A percentile compares a stretch with the other conserved stretches of the same genome.
Evolutionary conservation across 768 basidiomycete genomes (phyloP).

Genomic region (Russula emetica): DNA sequence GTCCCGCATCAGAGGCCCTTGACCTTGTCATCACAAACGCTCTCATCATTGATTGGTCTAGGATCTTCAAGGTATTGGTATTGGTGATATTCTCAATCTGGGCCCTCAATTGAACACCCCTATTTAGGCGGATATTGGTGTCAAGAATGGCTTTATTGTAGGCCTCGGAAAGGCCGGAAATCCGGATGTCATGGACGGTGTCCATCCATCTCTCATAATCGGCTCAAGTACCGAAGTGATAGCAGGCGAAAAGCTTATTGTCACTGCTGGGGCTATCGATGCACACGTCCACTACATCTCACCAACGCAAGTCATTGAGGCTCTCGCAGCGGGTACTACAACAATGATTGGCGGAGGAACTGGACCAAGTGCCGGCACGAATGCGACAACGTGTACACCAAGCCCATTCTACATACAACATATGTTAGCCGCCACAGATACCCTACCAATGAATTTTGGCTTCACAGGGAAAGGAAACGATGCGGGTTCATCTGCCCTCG

Average conservation of each 20-base stretch:
- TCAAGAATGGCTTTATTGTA: slow-evolving; percentile 74
- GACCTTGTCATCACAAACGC: slow-evolving; percentile 96
- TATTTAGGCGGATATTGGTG: slow-evolving; percentile 85
- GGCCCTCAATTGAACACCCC: background rate
- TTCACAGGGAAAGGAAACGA: slow-evolving; percentile 99
- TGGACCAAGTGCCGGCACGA: slow-evolving; percentile 84
- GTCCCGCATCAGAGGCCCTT: slow-evolving; percentile 60
- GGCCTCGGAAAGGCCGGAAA: slow-evolving; percentile 98
- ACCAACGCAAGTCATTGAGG: slow-evolving; percentile 86
- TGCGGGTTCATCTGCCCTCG: slow-evolving; percentile 63
- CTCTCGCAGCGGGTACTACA: slow-evolving; percentile 77
- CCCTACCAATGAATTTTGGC: slow-evolving; percentile 84
- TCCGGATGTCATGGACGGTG: slow-evolving; percentile 84
- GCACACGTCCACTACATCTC: slow-evolving; percentile 94
- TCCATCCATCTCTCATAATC: slow-evolving; percentile 67
- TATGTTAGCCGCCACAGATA: slow-evolving; percentile 92
- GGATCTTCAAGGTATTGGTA: slow-evolving; percentile 78
- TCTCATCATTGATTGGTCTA: slow-evolving; percentile 89
- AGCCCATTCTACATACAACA: slow-evolving; percentile 83
- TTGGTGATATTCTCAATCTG: background rate
- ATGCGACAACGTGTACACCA: slow-evolving; percentile 92
- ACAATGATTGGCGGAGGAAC: slow-evolving; percentile 97
- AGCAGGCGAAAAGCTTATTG: slow-evolving; percentile 89
- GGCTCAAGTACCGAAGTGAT: slow-evolving; percentile 94
- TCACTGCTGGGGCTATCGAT: slow-evolving; percentile 92